A percentile compares a stretch with the other conserved stretches of the same genome.
Conservation (phyloP, 2,329 filamentous ascomycete genomes). For the Drechmeria coniospora region DNA sequence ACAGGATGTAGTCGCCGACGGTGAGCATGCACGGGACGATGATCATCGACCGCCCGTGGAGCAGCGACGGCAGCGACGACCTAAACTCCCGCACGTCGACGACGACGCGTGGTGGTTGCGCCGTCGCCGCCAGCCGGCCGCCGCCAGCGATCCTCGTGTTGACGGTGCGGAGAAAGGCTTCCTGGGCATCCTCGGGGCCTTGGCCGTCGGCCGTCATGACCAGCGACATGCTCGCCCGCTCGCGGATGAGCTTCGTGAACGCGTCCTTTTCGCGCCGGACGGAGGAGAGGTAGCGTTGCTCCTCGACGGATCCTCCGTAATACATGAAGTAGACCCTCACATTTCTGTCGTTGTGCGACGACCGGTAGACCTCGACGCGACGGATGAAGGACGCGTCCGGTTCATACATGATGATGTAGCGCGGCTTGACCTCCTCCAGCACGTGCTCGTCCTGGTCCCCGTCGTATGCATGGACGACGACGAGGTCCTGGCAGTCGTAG, state of each 20-base stretch:
- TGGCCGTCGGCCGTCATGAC: slow-evolving; percentile 62
- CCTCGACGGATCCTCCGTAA: slow-evolving; percentile 87
- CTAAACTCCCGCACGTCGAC: slow-evolving; percentile 95
- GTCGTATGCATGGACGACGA: slow-evolving; percentile 85
- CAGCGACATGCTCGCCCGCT: slow-evolving; percentile 83
- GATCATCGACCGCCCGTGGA: slow-evolving; percentile 77
- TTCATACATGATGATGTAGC: slow-evolving; percentile 98
- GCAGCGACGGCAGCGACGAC: slow-evolving; percentile 75
- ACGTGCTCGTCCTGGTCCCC: slow-evolving; percentile 92
- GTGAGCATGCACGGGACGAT: slow-evolving; percentile 92
- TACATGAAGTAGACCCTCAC: slow-evolving; percentile 95
- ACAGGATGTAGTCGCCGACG: slow-evolving; percentile 90
- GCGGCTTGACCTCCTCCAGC: slow-evolving; percentile 84
- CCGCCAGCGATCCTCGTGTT: slow-evolving; percentile 95
- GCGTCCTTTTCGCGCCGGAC: slow-evolving; percentile 93
- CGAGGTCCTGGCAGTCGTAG: slow-evolving; percentile 77
- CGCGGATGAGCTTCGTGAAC: slow-evolving; percentile 87
- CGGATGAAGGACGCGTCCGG: slow-evolving; percentile 90
- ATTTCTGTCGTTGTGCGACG: slow-evolving; percentile 77
- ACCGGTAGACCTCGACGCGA: slow-evolving; percentile 87
- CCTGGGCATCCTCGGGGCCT: slow-evolving; percentile 65
- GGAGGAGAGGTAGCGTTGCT: slow-evolving; percentile 78
- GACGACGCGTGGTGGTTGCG: slow-evolving; percentile 76
- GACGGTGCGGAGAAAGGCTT: slow-evolving; percentile 82
- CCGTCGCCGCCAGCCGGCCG: slow-evolving; percentile 67